Conservation (phyloP, 73 alveolate species). For the Paramecium sonneborni region DNA sequence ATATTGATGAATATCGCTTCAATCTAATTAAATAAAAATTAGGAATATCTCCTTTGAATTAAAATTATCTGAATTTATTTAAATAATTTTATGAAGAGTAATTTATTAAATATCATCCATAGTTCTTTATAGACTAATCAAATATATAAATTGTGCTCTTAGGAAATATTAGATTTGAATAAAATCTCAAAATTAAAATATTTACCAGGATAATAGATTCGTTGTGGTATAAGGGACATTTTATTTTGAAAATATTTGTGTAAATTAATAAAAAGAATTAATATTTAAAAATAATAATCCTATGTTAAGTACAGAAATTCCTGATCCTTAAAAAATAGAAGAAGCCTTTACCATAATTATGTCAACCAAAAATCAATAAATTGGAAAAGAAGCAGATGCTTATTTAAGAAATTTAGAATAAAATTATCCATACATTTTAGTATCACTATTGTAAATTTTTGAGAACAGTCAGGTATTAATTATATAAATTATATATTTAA, state of each 20-base stretch:
- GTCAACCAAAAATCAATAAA: not conserved
- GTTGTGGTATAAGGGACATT: not conserved
- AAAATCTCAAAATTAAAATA: not conserved
- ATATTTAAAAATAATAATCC: not conserved
- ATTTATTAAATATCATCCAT: not conserved
- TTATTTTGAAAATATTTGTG: slow-evolving; percentile 15
- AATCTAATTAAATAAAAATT: not conserved
- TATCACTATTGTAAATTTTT: not conserved
- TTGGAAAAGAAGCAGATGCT: not conserved
- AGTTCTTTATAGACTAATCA: not conserved
- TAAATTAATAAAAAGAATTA: not conserved
- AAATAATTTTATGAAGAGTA: slow-evolving; percentile 33
- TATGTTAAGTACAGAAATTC: not conserved
- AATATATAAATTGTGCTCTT: not conserved
- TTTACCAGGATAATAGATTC: not conserved
- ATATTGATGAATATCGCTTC: not conserved
- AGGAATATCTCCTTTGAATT: not conserved
- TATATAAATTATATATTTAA: not conserved
- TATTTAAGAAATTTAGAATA: not conserved
- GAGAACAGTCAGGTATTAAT: not conserved
- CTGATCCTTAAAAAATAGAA: not conserved
- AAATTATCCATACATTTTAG: not conserved
- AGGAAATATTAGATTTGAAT: not conserved
- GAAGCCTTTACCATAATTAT: not conserved
- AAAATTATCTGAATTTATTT: not conserved